Evolutionary conservation across 306 rosid genomes (phyloP).

Genomic region (Sophora flavescens): DNA sequence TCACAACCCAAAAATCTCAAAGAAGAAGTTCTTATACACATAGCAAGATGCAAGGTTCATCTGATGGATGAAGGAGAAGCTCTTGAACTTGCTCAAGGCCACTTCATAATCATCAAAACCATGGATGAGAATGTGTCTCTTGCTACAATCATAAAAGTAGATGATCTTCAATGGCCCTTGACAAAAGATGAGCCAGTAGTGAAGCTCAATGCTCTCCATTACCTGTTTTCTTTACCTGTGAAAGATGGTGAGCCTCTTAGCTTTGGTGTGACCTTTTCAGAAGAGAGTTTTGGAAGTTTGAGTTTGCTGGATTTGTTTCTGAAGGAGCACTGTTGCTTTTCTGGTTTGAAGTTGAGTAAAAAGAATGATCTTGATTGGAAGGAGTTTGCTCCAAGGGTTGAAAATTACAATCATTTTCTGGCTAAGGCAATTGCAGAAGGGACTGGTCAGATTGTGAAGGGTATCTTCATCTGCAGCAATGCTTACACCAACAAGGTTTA

Average conservation of each 20-base stretch:
- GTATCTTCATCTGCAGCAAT: slow-evolving; percentile 91
- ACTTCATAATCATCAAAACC: slow-evolving; percentile 69
- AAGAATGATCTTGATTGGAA: slow-evolving; percentile 78
- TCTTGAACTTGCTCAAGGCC: slow-evolving; percentile 68
- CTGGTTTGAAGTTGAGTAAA: slow-evolving; percentile 53
- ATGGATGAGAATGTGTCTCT: slow-evolving; percentile 68
- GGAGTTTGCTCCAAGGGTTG: slow-evolving; percentile 93
- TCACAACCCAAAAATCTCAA: slow-evolving; percentile 45
- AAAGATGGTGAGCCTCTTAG: slow-evolving; percentile 89
- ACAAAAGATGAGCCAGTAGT: slow-evolving; percentile 97
- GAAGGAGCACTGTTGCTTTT: slow-evolving; percentile 77
- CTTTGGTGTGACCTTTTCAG: slow-evolving; percentile 80
- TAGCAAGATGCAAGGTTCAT: slow-evolving; percentile 77
- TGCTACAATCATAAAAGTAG: slow-evolving; percentile 75
- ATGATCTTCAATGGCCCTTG: slow-evolving; percentile 90
- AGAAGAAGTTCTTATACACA: slow-evolving; percentile 65
- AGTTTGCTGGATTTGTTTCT: slow-evolving; percentile 68
- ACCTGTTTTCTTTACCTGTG: slow-evolving; percentile 80
- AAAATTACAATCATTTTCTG: slow-evolving; percentile 76
- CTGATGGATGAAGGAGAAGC: slow-evolving; percentile 89
- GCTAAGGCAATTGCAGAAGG: slow-evolving; percentile 90
- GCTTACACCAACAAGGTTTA: slow-evolving; percentile 89
- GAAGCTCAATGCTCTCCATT: slow-evolving; percentile 71
- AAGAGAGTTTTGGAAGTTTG: slow-evolving; percentile 56
- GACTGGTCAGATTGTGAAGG: slow-evolving; percentile 92